Percentiles rank a stretch among this genome's conserved stretches.
These are phyloP conservation scores for Tylopilus sp. DNA, from an alignment of 768 basidiomycete genomes.

Conservation along the genomic window DNA sequence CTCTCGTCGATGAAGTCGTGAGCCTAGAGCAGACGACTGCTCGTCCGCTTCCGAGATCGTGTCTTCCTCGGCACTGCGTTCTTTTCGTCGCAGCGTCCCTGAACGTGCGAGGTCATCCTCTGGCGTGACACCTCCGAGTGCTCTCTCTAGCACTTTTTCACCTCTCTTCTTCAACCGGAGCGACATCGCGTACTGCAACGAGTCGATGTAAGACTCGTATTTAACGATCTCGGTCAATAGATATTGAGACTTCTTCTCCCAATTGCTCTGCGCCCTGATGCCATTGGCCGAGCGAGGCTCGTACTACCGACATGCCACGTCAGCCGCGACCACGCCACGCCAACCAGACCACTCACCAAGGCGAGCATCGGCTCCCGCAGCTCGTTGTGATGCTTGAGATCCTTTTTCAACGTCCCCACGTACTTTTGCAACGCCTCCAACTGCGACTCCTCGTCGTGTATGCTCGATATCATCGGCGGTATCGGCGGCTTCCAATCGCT, in stretches of 20 bases:
- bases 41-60: constrained; percentile 49
- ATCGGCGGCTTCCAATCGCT: constrained; percentile 95
- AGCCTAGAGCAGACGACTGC: constrained; percentile 26
- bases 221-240: constrained; percentile 91
- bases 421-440: constrained; percentile 87
- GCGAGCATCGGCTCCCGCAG: constrained; percentile 78
- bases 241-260: constrained; percentile 90
- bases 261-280: constrained; percentile 79
- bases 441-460: constrained; percentile 90
- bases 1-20: constrained; percentile 42
- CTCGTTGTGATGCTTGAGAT: constrained; percentile 80
- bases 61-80: constrained; percentile 40
- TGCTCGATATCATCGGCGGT: constrained; percentile 78
- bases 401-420: constrained; percentile 67
- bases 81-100: constrained; percentile 38
- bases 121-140: constrained; percentile 38
- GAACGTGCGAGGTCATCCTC: constrained; percentile 31
- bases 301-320: constrained; percentile 43
- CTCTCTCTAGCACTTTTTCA: constrained; percentile 73
- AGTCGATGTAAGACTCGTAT: constrained; percentile 93
- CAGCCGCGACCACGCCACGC: neutral
- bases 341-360: constrained; percentile 46
- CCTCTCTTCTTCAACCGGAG: constrained; percentile 87
- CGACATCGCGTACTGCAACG: constrained; percentile 77
- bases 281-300: constrained; percentile 70